Conservation (phyloP, 2,329 filamentous ascomycete species). For the Geosmithia putterillii region DNA sequence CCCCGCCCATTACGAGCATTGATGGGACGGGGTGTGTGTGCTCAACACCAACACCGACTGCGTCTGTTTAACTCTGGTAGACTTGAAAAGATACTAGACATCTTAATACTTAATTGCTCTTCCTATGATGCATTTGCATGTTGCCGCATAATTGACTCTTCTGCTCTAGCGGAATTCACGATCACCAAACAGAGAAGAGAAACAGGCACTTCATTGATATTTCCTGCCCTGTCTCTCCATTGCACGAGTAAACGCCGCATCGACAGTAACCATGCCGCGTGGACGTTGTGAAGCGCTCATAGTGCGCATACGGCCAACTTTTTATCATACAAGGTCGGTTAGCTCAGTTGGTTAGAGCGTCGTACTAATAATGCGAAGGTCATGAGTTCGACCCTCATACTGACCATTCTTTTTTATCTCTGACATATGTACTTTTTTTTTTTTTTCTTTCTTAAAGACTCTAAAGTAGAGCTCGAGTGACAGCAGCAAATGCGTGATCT, state of each 20-base stretch:
- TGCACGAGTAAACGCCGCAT: no score
- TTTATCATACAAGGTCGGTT: not conserved
- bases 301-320: not conserved
- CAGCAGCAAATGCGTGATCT: no score
- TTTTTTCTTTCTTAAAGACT: not conserved
- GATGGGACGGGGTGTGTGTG: constrained; percentile 28
- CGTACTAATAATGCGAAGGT: not conserved
- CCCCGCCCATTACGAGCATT: constrained; percentile 30
- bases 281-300: not conserved
- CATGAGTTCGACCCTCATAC: not conserved
- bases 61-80: not conserved
- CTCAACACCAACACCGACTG: constrained; percentile 7
- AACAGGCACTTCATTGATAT: no score
- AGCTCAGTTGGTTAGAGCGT: not conserved
- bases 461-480: no score
- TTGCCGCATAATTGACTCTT: no score
- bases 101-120: not conserved
- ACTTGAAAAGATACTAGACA: not conserved
- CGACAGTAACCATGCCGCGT: no score
- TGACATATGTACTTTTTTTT: not conserved
- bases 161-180: no score
- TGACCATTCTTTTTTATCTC: not conserved
- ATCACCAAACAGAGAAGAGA: no score
- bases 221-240: no score
- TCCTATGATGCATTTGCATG: no score